Base-by-base conservation (phyloP, 257 asterid genomes). In the Verbascum thapsus region DNA sequence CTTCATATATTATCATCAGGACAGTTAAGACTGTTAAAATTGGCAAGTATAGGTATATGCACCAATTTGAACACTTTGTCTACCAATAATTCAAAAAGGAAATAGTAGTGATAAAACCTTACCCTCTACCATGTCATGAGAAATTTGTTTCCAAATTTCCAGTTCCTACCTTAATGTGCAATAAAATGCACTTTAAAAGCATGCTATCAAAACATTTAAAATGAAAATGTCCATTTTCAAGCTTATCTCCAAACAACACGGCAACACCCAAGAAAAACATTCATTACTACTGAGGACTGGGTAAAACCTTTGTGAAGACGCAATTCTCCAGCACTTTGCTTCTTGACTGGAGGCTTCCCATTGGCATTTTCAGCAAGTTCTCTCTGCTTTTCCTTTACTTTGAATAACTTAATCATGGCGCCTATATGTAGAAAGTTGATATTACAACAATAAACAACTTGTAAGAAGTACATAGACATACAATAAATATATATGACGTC, bases 321-420 rank as follows among this genome's bases (percentile, higher is more conserved):
- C 22, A 90, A 71, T 74, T 90, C 97, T 64, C 96, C 97, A 72
- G 97, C 95, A 79, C 95, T 90, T 74, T 87, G 96, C 80, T 85
- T 90, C 88, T 87, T 87, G 41, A 61, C 96, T 17, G 95, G 85
- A 70, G 95, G 91, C 69, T 71, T 83, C 50, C 98, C 96, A 39
- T 91, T 80, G 68, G 91, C 85, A 73, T 85, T 91, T 80, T 86
- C 98, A 72, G 95, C 95, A 67, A 82, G 90, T 67, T 86, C 98
- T 78, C 86, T 91, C 74, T 89, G 96, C 72, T 86, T 91, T 70
- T 88, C 96, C 73, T 91, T 91, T 43, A 88, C 98, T 69, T 91
- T 91, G 79, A 88, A 84, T 75, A 91, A 75, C 91, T 82, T 91
- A 71, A 88, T 88, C 98, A 91, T 91, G 72, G 68, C 75, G 64